phyloP scores from a whole-genome alignment of 1,139 yeast genomes.

The Yarrowia galli region DNA sequence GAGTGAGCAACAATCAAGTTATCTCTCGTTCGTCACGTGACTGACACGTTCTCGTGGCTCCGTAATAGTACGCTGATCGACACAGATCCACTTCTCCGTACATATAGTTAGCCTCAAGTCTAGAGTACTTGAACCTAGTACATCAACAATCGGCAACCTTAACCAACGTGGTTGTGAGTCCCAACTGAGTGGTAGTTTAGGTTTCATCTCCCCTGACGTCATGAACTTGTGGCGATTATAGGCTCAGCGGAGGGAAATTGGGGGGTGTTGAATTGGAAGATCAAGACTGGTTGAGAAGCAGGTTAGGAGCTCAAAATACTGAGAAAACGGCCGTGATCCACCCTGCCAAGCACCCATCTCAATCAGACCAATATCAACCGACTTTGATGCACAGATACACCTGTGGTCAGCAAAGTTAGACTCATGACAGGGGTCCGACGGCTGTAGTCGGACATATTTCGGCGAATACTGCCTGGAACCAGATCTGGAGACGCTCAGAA shows the following conservation, averaged over 20 bases:
- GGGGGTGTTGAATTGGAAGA: neutral
- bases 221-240: neutral
- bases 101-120: neutral
- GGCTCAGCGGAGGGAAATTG: neutral
- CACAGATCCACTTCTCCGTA: constrained; percentile 7
- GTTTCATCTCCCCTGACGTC: constrained; percentile 32
- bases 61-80: neutral
- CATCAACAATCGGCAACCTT: constrained; percentile 25
- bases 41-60: no score
- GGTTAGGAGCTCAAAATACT: neutral
- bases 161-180: constrained; percentile 15
- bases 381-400: neutral
- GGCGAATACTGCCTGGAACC: neutral
- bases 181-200: neutral
- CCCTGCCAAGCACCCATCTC: neutral
- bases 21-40: neutral
- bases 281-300: neutral
- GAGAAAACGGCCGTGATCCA: no score
- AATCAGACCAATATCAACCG: neutral
- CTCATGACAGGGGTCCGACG: constrained; percentile 22
- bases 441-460: constrained; percentile 1
- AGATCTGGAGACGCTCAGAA: neutral
- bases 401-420: neutral
- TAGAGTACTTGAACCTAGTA: constrained; percentile 17
- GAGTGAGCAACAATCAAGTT: no score